A percentile compares a stretch with the other conserved stretches of the same genome.
Evolutionary conservation across 2,329 filamentous ascomycete genomes (phyloP).

Genomic region (Phoma herbarum): DNA sequence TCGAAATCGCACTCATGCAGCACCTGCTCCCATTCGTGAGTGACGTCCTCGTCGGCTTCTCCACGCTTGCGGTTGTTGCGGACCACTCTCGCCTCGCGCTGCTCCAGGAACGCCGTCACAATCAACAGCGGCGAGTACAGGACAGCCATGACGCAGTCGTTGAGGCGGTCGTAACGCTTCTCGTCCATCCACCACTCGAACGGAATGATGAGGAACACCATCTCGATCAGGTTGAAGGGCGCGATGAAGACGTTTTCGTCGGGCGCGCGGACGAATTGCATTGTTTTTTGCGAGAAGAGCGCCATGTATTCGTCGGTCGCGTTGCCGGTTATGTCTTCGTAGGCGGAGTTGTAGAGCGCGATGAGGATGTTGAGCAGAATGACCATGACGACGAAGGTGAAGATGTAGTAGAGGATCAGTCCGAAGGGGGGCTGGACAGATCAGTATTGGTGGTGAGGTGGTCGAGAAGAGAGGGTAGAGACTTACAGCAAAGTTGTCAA

Average conservation of each 20-base stretch:
- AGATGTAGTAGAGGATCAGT: slow-evolving; percentile 94
- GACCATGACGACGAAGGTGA: slow-evolving; percentile 97
- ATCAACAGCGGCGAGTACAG: slow-evolving; percentile 87
- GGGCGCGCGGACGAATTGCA: slow-evolving; percentile 95
- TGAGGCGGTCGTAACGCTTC: slow-evolving; percentile 77
- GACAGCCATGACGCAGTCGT: slow-evolving; percentile 86
- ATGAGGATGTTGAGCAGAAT: slow-evolving; percentile 95
- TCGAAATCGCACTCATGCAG: slow-evolving; percentile 78
- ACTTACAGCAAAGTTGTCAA: slow-evolving; percentile 78
- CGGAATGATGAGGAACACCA: slow-evolving; percentile 78
- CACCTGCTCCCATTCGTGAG: slow-evolving; percentile 94
- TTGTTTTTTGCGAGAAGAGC: slow-evolving; percentile 90
- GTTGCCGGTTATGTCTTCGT: slow-evolving; percentile 92
- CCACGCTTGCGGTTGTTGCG: slow-evolving; percentile 77
- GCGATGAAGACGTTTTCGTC: slow-evolving; percentile 99
- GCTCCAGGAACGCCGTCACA: slow-evolving; percentile 72
- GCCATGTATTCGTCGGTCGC: slow-evolving; percentile 96
- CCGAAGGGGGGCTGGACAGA: slow-evolving; percentile 76
- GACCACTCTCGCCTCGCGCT: slow-evolving; percentile 63
- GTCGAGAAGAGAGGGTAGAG: no score
- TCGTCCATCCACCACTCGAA: slow-evolving; percentile 97
- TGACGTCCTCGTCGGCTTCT: slow-evolving; percentile 86
- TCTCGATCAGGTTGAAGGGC: slow-evolving; percentile 92
- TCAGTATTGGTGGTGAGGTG: not conserved
- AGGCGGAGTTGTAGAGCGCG: slow-evolving; percentile 94